These are phyloP conservation scores for Pseudevernia furfuracea DNA, from an alignment of 495 filamentous ascomycete species.

Conservation along the genomic window DNA sequence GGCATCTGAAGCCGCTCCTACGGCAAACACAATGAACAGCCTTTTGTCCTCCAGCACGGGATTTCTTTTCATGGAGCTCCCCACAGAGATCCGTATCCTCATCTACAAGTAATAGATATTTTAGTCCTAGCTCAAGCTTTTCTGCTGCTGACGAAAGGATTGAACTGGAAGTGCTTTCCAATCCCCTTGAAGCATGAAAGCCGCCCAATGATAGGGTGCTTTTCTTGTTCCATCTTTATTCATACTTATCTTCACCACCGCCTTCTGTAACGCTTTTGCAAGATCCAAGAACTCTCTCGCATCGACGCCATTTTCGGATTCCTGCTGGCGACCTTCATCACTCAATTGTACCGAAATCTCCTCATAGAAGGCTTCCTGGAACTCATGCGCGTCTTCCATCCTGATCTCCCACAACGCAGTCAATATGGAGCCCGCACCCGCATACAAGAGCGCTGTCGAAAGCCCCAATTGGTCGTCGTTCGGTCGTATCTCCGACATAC, in stretches of 20 bases:
- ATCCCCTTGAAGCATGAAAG: constrained; percentile 5
- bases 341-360: background rate
- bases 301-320: background rate
- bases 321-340: background rate
- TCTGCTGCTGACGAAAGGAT: constrained; percentile 7
- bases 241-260: background rate
- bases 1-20: too few species aligned
- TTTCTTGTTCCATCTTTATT: constrained; percentile 1
- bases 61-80: too few species aligned
- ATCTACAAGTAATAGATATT: too few species aligned
- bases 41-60: too few species aligned
- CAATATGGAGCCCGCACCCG: constrained; percentile 3
- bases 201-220: constrained; percentile 13
- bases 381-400: background rate
- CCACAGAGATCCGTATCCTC: too few species aligned
- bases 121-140: background rate
- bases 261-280: constrained; percentile 8
- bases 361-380: constrained; percentile 6
- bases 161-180: constrained; percentile 6
- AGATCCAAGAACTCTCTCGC: constrained; percentile 1
- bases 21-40: too few species aligned
- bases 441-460: constrained; percentile 3
- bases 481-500: background rate
- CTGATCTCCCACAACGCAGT: constrained; percentile 5
- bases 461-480: constrained; percentile 10